These are phyloP conservation scores for Bauhinia variegata DNA, from an alignment of 306 rosid genomes.

Conservation along the genomic window DNA sequence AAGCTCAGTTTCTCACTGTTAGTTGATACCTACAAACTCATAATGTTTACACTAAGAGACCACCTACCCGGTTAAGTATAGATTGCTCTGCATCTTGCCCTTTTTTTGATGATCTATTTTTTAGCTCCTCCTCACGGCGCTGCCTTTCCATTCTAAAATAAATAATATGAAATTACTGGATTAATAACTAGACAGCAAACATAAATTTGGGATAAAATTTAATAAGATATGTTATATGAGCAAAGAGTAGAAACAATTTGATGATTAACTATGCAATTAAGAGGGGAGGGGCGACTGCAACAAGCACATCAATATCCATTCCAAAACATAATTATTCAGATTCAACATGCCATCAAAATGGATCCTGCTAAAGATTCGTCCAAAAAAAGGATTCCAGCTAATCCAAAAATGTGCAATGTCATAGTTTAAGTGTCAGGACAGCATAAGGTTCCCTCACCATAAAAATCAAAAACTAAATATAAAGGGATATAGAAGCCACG, in stretches of 20 bases:
- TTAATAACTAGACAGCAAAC: neutral
- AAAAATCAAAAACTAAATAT: no score
- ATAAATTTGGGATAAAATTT: conserved; percentile 5
- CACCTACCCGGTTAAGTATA: conserved; percentile 73
- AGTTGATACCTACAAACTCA: conserved; percentile 1
- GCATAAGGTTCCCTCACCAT: no score
- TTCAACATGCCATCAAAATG: neutral
- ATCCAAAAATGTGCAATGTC: conserved; percentile 13
- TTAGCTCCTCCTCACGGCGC: conserved; percentile 92
- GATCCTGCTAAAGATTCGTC: conserved; percentile 6
- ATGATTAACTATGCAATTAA: conserved; percentile 21
- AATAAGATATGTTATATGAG: neutral
- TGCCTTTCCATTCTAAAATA: conserved; percentile 92
- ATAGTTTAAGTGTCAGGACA: neutral
- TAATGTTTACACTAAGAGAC: conserved; percentile 1
- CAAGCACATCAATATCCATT: conserved; percentile 6
- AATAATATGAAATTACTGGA: conserved; percentile 20
- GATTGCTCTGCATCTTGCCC: conserved; percentile 85
- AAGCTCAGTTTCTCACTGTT: neutral
- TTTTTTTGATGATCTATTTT: conserved; percentile 70
- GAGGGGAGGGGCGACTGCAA: no score
- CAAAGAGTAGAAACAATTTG: conserved; percentile 1
- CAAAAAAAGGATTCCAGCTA: neutral
- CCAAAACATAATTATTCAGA: neutral
- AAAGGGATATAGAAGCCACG: no score